phyloP scores from a whole-genome alignment of 352 stramenopile genomes.

The Globisporangium nodosum region DNA sequence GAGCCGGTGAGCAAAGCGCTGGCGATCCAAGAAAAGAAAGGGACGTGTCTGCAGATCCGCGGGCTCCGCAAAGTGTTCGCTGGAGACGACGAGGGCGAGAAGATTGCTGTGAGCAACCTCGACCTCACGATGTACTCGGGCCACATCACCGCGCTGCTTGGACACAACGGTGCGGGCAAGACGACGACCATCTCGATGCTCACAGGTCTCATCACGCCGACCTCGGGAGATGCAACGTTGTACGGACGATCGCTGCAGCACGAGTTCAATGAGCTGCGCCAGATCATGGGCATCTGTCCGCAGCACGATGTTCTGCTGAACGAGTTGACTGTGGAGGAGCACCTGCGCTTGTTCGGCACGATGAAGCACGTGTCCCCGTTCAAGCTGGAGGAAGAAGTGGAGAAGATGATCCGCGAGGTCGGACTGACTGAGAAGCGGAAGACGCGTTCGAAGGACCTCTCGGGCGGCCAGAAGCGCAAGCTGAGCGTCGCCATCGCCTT shows the following conservation, averaged over 20 bases:
- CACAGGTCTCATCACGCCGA: constrained; percentile 64
- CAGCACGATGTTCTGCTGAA: constrained; percentile 96
- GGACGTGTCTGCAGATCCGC: constrained; percentile 41
- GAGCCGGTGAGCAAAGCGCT: constrained; percentile 44
- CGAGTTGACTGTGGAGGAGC: constrained; percentile 93
- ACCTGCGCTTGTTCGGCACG: constrained; percentile 90
- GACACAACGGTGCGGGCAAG: constrained; percentile 58
- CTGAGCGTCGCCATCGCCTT: constrained; percentile 94
- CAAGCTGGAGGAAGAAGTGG: constrained; percentile 20
- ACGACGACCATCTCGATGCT: constrained; percentile 86
- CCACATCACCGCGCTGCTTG: constrained; percentile 84
- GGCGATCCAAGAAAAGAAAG: constrained; percentile 29
- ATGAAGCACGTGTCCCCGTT: constrained; percentile 78
- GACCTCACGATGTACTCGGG: constrained; percentile 81
- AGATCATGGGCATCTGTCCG: constrained; percentile 94
- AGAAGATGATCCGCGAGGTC: constrained; percentile 67
- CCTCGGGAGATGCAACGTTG: constrained; percentile 60
- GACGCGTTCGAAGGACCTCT: constrained; percentile 56
- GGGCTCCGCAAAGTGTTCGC: constrained; percentile 56
- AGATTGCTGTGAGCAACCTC: constrained; percentile 66
- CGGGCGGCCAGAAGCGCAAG: constrained; percentile 94
- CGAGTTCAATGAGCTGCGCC: constrained; percentile 85
- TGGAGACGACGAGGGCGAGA: constrained; percentile 31
- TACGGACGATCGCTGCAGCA: constrained; percentile 60
- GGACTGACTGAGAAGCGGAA: constrained; percentile 87